Base-by-base conservation (phyloP, 805 yeast genomes). In the Lipomyces spencermartinsiae region DNA sequence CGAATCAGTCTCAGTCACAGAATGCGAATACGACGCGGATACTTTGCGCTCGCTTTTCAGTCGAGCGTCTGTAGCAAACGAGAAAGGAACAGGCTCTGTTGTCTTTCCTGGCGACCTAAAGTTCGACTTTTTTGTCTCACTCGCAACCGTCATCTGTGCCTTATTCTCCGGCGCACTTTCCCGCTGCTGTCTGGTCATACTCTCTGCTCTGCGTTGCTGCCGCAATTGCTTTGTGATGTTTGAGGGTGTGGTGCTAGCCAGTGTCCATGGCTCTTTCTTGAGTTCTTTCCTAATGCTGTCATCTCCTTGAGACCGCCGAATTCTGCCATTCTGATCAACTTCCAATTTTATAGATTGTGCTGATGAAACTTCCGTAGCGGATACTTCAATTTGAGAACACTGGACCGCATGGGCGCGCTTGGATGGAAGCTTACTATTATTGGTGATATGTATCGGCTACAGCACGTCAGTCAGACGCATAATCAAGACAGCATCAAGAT, bases 11-110 rank as follows among this genome's bases (percentile, higher is more conserved):
- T 1, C 14, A 22, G 12, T 19, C 19, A 14, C 6, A 43, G 29
- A 33, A 25, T 22, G 49, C 22, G 22, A n/a, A 14, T 58, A 14
- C 14, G 31, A n/a, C 4, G 31, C 33, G 29, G 61, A 33, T 10
- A n/a, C 31, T 7, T 58, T 58, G 34, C 59, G 34, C 34, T n/a
- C 43, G 16, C 25, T 19, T 22, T 54, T 53, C 16, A 46, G 57
- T 14, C 68, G 61, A 6, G 46, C 37, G 31, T 60, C 64, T 9
- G 69, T 65, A 6, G 67, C 69, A 37, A 65, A 65, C 9, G 64
- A n/a, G 22, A 68, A 68, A 25, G 69, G 69, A 14, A 53, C 59
- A 2, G 61, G 31, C 59, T 31, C 63, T 1, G 71, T 67, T 8
- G 65, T 37, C 39, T 46, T 60, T 37, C 33, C 39, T 22, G 34